Conservation (phyloP, 2,329 filamentous ascomycete species). For the Fusarium clavum region DNA sequence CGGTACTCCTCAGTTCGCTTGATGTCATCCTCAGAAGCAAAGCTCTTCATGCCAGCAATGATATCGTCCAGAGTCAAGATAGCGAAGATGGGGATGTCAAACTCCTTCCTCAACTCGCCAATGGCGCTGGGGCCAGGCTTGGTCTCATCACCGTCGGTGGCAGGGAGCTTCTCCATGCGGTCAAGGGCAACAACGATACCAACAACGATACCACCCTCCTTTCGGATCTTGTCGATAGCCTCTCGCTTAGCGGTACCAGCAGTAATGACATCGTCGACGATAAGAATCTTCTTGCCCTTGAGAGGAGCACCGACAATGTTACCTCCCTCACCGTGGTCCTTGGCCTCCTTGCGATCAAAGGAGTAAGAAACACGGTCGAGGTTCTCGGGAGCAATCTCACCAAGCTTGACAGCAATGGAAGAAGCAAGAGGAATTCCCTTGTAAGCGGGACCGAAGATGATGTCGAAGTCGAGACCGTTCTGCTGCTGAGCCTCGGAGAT, state of each 20-base stretch:
- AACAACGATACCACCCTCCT: slow-evolving; percentile 84
- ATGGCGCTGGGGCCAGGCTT: slow-evolving; percentile 82
- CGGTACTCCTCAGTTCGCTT: slow-evolving; percentile 80
- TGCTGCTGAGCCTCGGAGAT: slow-evolving; percentile 63
- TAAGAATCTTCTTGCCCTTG: slow-evolving; percentile 85
- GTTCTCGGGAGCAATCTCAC: slow-evolving; percentile 71
- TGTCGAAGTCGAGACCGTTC: slow-evolving; percentile 72
- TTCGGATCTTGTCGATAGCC: slow-evolving; percentile 87
- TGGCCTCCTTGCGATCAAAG: slow-evolving; percentile 96
- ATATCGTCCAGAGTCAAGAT: slow-evolving; percentile 90
- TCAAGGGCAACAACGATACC: slow-evolving; percentile 92
- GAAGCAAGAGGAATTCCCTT: slow-evolving; percentile 95
- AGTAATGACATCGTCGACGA: slow-evolving; percentile 97
- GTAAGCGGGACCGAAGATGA: slow-evolving; percentile 94
- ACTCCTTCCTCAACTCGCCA: slow-evolving; percentile 85
- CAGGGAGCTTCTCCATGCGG: slow-evolving; percentile 83
- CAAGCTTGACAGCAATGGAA: slow-evolving; percentile 79
- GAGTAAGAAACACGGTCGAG: slow-evolving; percentile 82
- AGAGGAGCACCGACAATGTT: slow-evolving; percentile 89
- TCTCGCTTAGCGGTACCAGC: slow-evolving; percentile 95
- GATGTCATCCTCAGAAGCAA: slow-evolving; percentile 72
- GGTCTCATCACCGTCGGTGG: slow-evolving; percentile 72
- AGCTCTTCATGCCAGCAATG: slow-evolving; percentile 72
- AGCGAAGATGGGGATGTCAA: slow-evolving; percentile 82
- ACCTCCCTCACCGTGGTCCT: slow-evolving; percentile 95